Base-by-base conservation (phyloP, 768 basidiomycete genomes). In the Boletus edulis region DNA sequence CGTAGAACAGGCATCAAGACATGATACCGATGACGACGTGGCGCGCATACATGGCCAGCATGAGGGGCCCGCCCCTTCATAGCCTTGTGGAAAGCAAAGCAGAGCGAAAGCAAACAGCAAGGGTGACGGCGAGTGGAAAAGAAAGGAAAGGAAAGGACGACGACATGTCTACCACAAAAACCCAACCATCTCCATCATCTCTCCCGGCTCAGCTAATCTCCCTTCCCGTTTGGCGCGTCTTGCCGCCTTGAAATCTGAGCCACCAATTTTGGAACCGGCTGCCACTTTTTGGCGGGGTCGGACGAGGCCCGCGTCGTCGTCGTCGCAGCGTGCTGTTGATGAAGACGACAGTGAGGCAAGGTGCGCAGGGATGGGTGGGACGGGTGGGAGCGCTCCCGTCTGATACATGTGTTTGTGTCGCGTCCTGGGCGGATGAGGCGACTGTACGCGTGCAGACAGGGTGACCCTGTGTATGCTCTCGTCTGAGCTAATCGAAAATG, bases 131-230 rank as follows among this genome's bases (percentile, higher is more conserved):
- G 11, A 18, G 15, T 9, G 20, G 5, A 12, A 22, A 22, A 15
- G 9, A n/a, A n/a, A n/a, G n/a, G n/a, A 20, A n/a, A 12, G 13
- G 15, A 11, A 22, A n/a, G 43, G 24, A 18, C 12, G 37, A 11
- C 5, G 10, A n/a, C 8, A 17, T 4, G 11, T 27, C 40, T 46
- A 48, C 7, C 58, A 53, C 60, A 62, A 9, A 49, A 71, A 71
- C 5, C 67, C 69, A 5, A 71, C 60, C 69, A 71, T 71, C 58
- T 69, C 68, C 12, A 71, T 31, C 49, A 61, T 5, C 51, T 68
- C 61, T 2, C 68, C 61, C 0, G 56, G 57, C 17, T 64, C 62
- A 0, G 37, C 59, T 22, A 43, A 13, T 4, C 40, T 64, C 4
- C 65, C 63, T 22, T 67, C 67, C 12, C 65, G 61, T 29, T 69